Base-by-base conservation (phyloP, 2,329 filamentous ascomycete genomes). In the Colletotrichum costaricense region DNA sequence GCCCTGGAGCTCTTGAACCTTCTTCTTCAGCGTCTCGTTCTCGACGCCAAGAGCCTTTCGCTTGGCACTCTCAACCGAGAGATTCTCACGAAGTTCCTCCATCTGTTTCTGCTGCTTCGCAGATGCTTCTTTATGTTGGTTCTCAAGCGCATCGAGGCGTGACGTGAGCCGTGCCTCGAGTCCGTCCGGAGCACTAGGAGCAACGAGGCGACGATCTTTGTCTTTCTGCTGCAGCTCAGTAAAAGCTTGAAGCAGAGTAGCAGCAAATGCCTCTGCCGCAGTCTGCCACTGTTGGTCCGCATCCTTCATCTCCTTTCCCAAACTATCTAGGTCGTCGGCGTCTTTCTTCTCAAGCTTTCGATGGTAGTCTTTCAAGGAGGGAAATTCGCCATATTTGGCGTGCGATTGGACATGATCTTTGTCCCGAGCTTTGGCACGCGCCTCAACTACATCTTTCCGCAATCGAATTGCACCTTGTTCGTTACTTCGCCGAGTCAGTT, bases 51-150 rank as follows among this genome's bases (percentile, higher is more conserved):
- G 35, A 11, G 22, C 42, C 49, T 66, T 60, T 63, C 65, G 69
- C 24, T 63, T 56, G 14, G 24, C 35, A 22, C 30, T 56, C 49
- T 68, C 73, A 2, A 49, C 3, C 7, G 46, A n/a, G 6, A 74
- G 52, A 16, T 26, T 42, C 24, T 63, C 56, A 16, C 46, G 33
- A 5, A 63, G 52, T 60, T 72, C 62, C 33, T 70, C 42, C 35
- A 75, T 54, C 33, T 52, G 52, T 73, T 75, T 55, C 30, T 66
- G 11, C 73, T 73, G 62, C 78, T 75, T 55, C 71, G 75, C 49
- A 63, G 69, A 16, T 24, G 56, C 22, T 26, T 73, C 73, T 30
- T 55, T 55, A 38, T 69, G 64, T n/a, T 55, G 69, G 26, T 62
- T 66, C 11, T 73, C 69, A 8, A 72, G 38, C 19, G 63, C 66